Conservation (phyloP, 2,329 filamentous ascomycete genomes). For the Alternaria alternata region DNA sequence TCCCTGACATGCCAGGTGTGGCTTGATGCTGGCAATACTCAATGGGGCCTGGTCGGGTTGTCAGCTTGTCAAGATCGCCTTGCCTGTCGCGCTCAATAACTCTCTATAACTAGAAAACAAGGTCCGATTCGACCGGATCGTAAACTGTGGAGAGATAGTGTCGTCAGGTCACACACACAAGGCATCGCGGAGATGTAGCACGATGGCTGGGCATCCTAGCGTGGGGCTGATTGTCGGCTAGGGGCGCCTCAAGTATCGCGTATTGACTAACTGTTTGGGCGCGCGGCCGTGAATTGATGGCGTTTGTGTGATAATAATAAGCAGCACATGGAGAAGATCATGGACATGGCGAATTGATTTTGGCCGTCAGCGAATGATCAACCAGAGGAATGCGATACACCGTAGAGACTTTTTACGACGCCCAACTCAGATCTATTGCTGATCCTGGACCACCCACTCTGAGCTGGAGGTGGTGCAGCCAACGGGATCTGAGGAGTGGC, state of each 20-base stretch:
- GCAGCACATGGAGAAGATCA: slow-evolving; percentile 33
- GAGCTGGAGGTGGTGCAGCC: slow-evolving; percentile 32
- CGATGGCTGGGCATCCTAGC: slow-evolving; percentile 25
- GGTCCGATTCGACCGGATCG: slow-evolving; percentile 13
- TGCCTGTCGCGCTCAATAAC: slow-evolving; percentile 7
- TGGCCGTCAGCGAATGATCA: slow-evolving; percentile 32
- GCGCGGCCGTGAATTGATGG: slow-evolving; percentile 38
- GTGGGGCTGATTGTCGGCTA: slow-evolving; percentile 42
- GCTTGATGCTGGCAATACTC: slow-evolving; percentile 43
- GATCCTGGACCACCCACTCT: slow-evolving; percentile 35
- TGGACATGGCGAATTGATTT: slow-evolving; percentile 29
- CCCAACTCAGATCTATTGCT: slow-evolving; percentile 21
- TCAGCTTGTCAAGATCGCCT: slow-evolving; percentile 19
- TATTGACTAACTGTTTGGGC: slow-evolving; percentile 33
- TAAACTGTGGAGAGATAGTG: slow-evolving; percentile 10
- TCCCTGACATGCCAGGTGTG: slow-evolving; percentile 36
- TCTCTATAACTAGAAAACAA: slow-evolving; percentile 12
- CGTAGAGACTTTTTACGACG: slow-evolving; percentile 13
- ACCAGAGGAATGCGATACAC: slow-evolving; percentile 33
- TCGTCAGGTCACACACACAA: slow-evolving; percentile 29
- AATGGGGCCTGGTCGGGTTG: slow-evolving; percentile 28
- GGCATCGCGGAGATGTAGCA: slow-evolving; percentile 30
- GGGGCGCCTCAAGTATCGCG: slow-evolving; percentile 36
- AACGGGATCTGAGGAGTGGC: slow-evolving; percentile 31
- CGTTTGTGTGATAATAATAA: slow-evolving; percentile 40